These are phyloP conservation scores for Suillus decipiens DNA, from an alignment of 768 basidiomycete species.

Conservation along the genomic window DNA sequence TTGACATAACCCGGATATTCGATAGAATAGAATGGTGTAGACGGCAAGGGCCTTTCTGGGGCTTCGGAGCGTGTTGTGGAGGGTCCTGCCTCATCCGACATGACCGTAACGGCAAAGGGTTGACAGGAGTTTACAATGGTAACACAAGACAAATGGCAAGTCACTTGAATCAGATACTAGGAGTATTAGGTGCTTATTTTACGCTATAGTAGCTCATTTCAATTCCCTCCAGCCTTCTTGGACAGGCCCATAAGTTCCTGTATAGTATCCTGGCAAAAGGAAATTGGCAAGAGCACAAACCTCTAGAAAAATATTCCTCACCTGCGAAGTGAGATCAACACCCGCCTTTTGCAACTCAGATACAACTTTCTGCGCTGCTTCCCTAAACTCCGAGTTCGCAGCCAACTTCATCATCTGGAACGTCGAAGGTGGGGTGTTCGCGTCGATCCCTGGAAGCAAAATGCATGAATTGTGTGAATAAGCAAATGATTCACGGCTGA, in stretches of 20 bases:
- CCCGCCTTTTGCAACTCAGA: slow-evolving; percentile 60
- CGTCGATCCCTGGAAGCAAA: slow-evolving; percentile 46
- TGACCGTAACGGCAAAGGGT: not conserved
- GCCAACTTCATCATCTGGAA: slow-evolving; percentile 58
- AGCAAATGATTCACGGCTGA: slow-evolving; percentile 21
- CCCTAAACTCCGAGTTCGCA: slow-evolving; percentile 53
- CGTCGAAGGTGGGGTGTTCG: slow-evolving; percentile 45
- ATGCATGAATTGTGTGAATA: not conserved
- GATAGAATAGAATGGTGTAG: slow-evolving; percentile 70
- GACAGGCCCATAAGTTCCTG: slow-evolving; percentile 36
- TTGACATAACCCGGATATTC: slow-evolving; percentile 91
- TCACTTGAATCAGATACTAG: slow-evolving; percentile 5
- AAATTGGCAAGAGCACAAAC: slow-evolving; percentile 1
- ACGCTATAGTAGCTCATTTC: slow-evolving; percentile 2
- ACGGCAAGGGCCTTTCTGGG: slow-evolving; percentile 48
- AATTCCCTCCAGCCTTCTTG: slow-evolving; percentile 27
- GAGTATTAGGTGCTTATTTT: not conserved
- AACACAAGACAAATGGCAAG: not conserved
- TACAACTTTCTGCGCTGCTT: slow-evolving; percentile 44
- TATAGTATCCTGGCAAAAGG: slow-evolving; percentile 45
- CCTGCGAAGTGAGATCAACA: slow-evolving; percentile 57
- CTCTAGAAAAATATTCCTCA: slow-evolving; percentile 28
- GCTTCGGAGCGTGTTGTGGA: slow-evolving; percentile 29
- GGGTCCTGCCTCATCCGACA: slow-evolving; percentile 14
- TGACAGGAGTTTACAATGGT: not conserved